Conservation (phyloP, 257 asterid species). For the Scutellaria baicalensis region DNA sequence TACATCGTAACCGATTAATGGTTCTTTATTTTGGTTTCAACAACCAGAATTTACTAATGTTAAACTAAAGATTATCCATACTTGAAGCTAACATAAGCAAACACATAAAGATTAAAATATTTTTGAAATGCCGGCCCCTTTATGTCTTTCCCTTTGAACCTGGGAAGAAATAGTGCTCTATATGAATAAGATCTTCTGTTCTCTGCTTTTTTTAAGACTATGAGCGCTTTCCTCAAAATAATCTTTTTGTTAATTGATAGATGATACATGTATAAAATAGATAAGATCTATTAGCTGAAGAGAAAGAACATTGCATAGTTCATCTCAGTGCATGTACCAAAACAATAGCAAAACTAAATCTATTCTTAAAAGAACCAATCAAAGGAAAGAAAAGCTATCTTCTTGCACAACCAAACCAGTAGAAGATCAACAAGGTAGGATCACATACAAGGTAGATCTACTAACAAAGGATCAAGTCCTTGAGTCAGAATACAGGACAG, state of each 20-base stretch:
- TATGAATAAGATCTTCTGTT: background rate
- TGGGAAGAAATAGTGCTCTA: background rate
- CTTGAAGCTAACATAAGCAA: too few relatives aligned
- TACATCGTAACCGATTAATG: too few relatives aligned
- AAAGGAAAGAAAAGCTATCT: background rate
- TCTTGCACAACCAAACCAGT: background rate
- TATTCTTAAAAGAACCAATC: background rate
- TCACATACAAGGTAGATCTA: slow-evolving; percentile 1
- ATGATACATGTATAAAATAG: background rate
- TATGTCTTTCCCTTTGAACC: background rate
- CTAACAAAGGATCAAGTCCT: slow-evolving; percentile 1
- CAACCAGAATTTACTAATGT: too few relatives aligned
- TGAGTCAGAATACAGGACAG: background rate
- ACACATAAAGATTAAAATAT: too few relatives aligned
- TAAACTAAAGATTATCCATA: too few relatives aligned
- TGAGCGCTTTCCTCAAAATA: background rate
- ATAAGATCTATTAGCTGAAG: background rate
- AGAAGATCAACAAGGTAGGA: background rate
- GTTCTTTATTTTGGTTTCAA: too few relatives aligned
- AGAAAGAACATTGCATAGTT: background rate
- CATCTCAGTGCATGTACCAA: background rate
- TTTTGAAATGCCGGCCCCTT: too few relatives aligned
- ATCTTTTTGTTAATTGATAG: background rate
- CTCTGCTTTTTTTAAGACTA: background rate
- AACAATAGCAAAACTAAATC: background rate